Base-by-base conservation (phyloP, 208 protist genomes). In the Leishmania guyanensis region DNA sequence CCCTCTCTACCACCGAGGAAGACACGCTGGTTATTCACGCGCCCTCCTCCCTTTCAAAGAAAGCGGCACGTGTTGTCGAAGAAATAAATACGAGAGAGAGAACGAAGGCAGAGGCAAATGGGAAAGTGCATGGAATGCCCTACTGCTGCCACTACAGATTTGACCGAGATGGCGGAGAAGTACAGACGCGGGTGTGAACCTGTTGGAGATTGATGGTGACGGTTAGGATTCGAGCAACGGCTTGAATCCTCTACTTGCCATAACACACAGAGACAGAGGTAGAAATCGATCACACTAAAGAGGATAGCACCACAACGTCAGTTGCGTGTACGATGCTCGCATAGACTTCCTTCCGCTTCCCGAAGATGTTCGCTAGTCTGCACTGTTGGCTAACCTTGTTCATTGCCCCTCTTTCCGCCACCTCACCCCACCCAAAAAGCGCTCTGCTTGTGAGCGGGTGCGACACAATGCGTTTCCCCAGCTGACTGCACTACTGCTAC, bases 251-350 rank as follows among this genome's bases (percentile, higher is more conserved):
- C 62, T n/a, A 5, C 29, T 16, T 36, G 3, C 62, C 56, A 29
- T 20, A 29, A 75, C 33, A 51, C 70, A 75, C 70, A 51, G 33
- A 75, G 26, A 62, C 73, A 77, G 22, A 77, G 65, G 6, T 51
- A 17, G 10, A 66, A 66, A 14, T 16, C 62, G 29, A 66, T 39
- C 62, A 39, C 62, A 66, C 62, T 10, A 29, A 14, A 66, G 29
- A 66, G 22, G 62, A 33, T 14, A 29, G 53, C 53, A 66, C 62
- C 17, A 10, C 62, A 26, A 16, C 62, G n/a, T 2, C 62, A 66
- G 10, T 12, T 14, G 62, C 4, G 26, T 10, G 3, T 39, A 20
- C 62, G n/a, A 12, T 39, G 29, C 62, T 39, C 29, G 29, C 62
- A 29, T 66, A 39, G 62, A 26, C 62, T 39, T 9, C 22, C 3